Conservation (phyloP, 2,329 filamentous ascomycete genomes). For the Cryphonectria parasitica region DNA sequence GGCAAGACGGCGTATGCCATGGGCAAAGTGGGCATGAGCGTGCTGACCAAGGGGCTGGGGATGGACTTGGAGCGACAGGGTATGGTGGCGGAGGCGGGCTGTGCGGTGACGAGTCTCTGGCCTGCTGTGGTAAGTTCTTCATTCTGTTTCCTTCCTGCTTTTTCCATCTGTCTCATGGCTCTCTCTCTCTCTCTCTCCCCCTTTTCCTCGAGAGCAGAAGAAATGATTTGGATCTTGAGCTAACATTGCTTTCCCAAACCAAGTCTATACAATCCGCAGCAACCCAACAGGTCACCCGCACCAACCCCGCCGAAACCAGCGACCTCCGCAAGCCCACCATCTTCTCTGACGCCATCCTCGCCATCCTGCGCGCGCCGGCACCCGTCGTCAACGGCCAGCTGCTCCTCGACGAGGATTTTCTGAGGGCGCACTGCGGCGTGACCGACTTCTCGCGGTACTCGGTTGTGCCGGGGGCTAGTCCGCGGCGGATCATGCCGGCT, state of each 20-base stretch:
- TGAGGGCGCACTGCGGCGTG: conserved; percentile 65
- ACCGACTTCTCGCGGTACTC: conserved; percentile 75
- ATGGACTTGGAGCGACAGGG: conserved; percentile 78
- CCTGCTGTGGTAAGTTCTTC: conserved; percentile 66
- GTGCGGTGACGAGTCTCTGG: conserved; percentile 85
- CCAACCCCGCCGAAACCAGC: conserved; percentile 50
- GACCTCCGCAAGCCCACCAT: conserved; percentile 73
- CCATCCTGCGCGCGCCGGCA: conserved; percentile 66
- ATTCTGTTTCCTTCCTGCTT: background rate
- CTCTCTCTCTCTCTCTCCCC: conserved; percentile 10
- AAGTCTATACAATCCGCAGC: conserved; percentile 74
- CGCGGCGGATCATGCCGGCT: conserved; percentile 78
- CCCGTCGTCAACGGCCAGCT: conserved; percentile 70
- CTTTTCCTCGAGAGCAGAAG: too few species aligned
- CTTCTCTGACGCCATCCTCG: conserved; percentile 79
- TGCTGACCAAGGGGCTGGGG: conserved; percentile 77
- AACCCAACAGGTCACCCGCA: conserved; percentile 57
- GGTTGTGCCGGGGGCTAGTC: conserved; percentile 64
- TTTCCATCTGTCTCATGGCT: too few species aligned
- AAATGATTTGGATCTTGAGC: too few species aligned
- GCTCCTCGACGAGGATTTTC: conserved; percentile 80
- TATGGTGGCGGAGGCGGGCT: conserved; percentile 47
- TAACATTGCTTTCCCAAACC: background rate
- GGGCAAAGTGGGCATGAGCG: conserved; percentile 81
- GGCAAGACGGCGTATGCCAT: conserved; percentile 85